Conservation (phyloP, 2,329 filamentous ascomycete species). For the Cercospora citrullina region DNA sequence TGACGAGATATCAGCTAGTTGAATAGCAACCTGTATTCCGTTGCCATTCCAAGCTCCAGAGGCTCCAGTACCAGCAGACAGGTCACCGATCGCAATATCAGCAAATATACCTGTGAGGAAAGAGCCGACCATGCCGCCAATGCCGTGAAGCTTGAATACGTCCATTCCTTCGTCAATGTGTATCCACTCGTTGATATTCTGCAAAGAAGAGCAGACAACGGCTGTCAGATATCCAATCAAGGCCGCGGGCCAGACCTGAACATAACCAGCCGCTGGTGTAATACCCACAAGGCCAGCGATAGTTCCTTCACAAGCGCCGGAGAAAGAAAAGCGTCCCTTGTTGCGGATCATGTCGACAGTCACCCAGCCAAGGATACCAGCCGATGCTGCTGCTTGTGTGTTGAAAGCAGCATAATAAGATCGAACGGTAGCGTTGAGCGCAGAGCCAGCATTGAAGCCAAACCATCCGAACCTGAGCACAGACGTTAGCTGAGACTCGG, state of each 20-base stretch:
- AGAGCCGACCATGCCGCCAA: conserved; percentile 59
- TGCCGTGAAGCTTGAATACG: conserved; percentile 60
- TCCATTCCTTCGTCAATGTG: conserved; percentile 60
- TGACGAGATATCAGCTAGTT: conserved; percentile 57
- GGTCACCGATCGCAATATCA: conserved; percentile 46
- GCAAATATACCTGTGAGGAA: conserved; percentile 62
- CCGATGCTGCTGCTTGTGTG: conserved; percentile 57
- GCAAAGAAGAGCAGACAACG: conserved; percentile 51
- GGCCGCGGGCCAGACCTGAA: conserved; percentile 44
- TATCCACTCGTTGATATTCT: conserved; percentile 56
- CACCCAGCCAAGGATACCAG: conserved; percentile 56
- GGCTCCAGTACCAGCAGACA: conserved; percentile 52
- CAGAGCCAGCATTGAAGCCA: conserved; percentile 59
- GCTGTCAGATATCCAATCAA: conserved; percentile 59
- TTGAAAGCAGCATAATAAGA: conserved; percentile 59
- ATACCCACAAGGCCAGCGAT: conserved; percentile 62
- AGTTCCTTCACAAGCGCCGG: conserved; percentile 58
- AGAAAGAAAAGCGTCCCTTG: conserved; percentile 55
- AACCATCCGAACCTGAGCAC: conserved; percentile 56
- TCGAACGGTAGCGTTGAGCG: conserved; percentile 54
- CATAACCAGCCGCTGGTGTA: conserved; percentile 43
- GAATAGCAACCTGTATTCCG: conserved; percentile 56
- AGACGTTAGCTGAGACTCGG: conserved; percentile 30
- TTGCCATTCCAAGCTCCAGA: conserved; percentile 57
- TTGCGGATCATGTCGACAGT: conserved; percentile 55